phyloP scores from a whole-genome alignment of 352 stramenopile species.

The Phytopythium boreale region DNA sequence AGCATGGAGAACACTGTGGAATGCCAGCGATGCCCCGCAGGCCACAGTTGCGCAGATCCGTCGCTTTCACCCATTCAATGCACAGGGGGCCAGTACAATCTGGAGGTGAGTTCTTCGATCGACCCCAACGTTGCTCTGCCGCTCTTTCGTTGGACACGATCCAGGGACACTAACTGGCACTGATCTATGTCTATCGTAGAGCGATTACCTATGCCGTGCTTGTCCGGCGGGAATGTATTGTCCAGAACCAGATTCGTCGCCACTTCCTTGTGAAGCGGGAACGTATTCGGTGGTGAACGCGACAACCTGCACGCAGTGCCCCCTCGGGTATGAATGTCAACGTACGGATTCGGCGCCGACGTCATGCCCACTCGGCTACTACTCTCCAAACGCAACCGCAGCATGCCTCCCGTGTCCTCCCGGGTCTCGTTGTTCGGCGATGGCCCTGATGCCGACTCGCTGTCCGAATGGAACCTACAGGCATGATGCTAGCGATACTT shows the following conservation, averaged over 20 bases:
- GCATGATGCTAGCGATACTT: too few species aligned
- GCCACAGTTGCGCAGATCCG: background rate
- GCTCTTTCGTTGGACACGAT: background rate
- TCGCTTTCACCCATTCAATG: background rate
- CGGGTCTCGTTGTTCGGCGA: constrained; percentile 27
- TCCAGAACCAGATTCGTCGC: constrained; percentile 19
- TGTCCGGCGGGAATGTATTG: constrained; percentile 84
- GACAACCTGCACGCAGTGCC: constrained; percentile 59
- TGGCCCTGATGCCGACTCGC: constrained; percentile 14
- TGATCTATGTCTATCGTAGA: background rate
- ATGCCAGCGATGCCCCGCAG: background rate
- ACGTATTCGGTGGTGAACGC: constrained; percentile 67
- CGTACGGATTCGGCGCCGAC: constrained; percentile 23
- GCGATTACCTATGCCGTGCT: background rate
- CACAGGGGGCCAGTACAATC: background rate
- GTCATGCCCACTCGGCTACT: constrained; percentile 23
- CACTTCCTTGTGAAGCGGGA: constrained; percentile 40
- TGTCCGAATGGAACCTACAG: constrained; percentile 13
- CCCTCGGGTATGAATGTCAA: constrained; percentile 62
- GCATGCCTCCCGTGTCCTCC: constrained; percentile 21
- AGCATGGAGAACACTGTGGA: background rate
- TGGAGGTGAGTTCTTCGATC: background rate
- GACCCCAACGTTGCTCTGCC: background rate
- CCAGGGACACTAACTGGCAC: background rate
- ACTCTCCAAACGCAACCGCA: constrained; percentile 11